Percentiles rank a stretch among this genome's conserved stretches.
These are phyloP conservation scores for Saccharomyces mikatae DNA, from an alignment of 805 yeast species.

Conservation along the genomic window DNA sequence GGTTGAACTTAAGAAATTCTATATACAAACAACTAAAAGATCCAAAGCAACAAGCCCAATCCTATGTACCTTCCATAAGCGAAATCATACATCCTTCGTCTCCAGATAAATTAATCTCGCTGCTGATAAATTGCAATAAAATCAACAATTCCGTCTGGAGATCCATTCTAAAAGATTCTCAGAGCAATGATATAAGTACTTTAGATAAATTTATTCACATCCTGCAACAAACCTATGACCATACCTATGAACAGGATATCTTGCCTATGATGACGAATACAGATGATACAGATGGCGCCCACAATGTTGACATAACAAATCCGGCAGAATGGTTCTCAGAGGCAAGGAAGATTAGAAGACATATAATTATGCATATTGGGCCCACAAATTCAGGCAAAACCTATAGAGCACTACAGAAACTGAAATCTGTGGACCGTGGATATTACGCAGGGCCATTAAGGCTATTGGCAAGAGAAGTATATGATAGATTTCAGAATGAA, in stretches of 20 bases:
- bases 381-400: slow-evolving; percentile 98
- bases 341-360: slow-evolving; percentile 72
- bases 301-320: slow-evolving; percentile 38
- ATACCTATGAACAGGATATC: slow-evolving; percentile 20
- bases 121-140: slow-evolving; percentile 3
- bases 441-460: slow-evolving; percentile 93
- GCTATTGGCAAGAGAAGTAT: slow-evolving; percentile 83
- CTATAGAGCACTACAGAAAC: slow-evolving; percentile 63
- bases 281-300: slow-evolving; percentile 7
- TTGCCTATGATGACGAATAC: slow-evolving; percentile 15
- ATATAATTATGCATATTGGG: slow-evolving; percentile 87
- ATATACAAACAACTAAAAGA: slow-evolving; percentile 7
- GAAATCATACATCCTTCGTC: background rate
- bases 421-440: slow-evolving; percentile 62
- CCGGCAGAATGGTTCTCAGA: slow-evolving; percentile 80
- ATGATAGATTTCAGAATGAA: slow-evolving; percentile 64
- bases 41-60: background rate
- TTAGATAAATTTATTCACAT: slow-evolving; percentile 11
- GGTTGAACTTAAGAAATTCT: slow-evolving; percentile 13
- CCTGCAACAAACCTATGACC: slow-evolving; percentile 11
- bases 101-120: slow-evolving; percentile 1
- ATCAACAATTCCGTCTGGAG: slow-evolving; percentile 8
- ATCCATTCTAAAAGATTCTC: slow-evolving; percentile 3
- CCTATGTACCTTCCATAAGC: background rate
- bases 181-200: background rate